Evolutionary conservation across 352 stramenopile genomes (phyloP).

Genomic region (Pythium plurisporium): DNA sequence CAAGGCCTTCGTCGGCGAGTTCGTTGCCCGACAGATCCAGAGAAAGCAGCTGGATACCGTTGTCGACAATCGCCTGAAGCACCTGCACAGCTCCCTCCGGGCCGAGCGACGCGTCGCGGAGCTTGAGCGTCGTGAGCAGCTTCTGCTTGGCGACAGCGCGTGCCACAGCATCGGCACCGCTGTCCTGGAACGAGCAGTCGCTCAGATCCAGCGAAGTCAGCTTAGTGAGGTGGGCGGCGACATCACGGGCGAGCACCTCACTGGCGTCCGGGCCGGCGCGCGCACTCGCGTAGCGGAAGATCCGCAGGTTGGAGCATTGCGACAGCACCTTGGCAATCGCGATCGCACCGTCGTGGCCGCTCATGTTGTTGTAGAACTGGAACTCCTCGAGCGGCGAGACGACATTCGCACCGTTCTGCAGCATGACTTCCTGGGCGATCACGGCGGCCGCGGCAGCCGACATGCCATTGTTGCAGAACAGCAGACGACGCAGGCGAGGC

Average conservation of each 20-base stretch:
- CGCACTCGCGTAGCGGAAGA: conserved; percentile 66
- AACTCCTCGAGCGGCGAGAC: conserved; percentile 61
- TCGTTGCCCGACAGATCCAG: conserved; percentile 92
- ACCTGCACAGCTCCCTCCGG: conserved; percentile 71
- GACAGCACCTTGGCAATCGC: conserved; percentile 54
- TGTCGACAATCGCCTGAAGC: conserved; percentile 54
- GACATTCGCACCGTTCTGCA: conserved; percentile 46
- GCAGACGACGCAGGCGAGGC: conserved; percentile 46
- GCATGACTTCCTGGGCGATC: conserved; percentile 63
- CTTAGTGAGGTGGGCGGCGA: conserved; percentile 40
- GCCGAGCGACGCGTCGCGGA: conserved; percentile 86
- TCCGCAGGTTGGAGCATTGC: conserved; percentile 40
- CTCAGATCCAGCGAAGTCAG: conserved; percentile 88
- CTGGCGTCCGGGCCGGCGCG: conserved; percentile 55
- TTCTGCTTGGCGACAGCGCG: conserved; percentile 59
- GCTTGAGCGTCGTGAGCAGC: conserved; percentile 75
- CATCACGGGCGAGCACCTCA: conserved; percentile 36
- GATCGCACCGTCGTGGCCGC: conserved; percentile 58
- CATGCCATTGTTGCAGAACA: conserved; percentile 82
- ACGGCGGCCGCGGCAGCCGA: conserved; percentile 54
- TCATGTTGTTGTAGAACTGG: conserved; percentile 89
- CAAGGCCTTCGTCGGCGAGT: conserved; percentile 63
- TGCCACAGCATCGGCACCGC: conserved; percentile 66
- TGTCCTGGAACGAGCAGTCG: conserved; percentile 89
- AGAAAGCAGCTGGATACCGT: conserved; percentile 57